phyloP scores from a whole-genome alignment of 2,329 filamentous ascomycete species.

The Simplicillium aogashimaense region DNA sequence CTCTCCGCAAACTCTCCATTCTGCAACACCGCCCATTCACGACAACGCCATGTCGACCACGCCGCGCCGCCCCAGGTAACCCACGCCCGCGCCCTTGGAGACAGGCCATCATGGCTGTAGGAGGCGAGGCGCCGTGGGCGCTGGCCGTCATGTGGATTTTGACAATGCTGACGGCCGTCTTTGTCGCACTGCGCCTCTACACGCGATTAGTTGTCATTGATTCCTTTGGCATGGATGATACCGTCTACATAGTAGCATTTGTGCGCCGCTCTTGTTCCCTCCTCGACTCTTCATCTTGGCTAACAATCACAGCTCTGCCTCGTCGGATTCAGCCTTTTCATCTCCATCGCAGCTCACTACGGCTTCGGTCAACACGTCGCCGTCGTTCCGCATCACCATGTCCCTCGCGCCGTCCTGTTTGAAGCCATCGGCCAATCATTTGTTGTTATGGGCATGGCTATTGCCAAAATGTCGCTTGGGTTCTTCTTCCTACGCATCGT shows the following conservation, averaged over 20 bases:
- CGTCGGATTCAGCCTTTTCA: constrained; percentile 16
- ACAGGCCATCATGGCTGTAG: no score
- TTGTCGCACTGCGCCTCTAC: constrained; percentile 24
- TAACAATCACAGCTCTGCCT: constrained; percentile 1
- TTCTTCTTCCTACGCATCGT: constrained; percentile 24
- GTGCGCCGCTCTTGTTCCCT: constrained; percentile 16
- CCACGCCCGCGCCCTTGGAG: no score
- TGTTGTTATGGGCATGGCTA: constrained; percentile 21
- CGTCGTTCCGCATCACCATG: not conserved
- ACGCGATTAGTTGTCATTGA: constrained; percentile 20
- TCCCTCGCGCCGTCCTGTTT: constrained; percentile 14
- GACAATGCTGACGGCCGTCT: constrained; percentile 13
- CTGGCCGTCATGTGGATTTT: constrained; percentile 18
- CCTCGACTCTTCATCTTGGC: not conserved
- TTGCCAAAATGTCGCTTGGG: constrained; percentile 22
- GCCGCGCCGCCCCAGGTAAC: no score
- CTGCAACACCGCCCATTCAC: no score
- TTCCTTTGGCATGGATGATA: constrained; percentile 21
- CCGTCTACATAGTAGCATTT: constrained; percentile 21
- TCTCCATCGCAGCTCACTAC: constrained; percentile 16
- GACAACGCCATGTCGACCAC: no score
- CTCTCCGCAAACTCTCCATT: no score
- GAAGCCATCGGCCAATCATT: constrained; percentile 20
- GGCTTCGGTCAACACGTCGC: constrained; percentile 23
- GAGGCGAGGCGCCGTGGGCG: constrained; percentile 5